Percentiles rank a stretch among this genome's conserved stretches.
These are phyloP conservation scores for Dendrobium huoshanense DNA, from an alignment of 106 monocot genomes.

Conservation along the genomic window DNA sequence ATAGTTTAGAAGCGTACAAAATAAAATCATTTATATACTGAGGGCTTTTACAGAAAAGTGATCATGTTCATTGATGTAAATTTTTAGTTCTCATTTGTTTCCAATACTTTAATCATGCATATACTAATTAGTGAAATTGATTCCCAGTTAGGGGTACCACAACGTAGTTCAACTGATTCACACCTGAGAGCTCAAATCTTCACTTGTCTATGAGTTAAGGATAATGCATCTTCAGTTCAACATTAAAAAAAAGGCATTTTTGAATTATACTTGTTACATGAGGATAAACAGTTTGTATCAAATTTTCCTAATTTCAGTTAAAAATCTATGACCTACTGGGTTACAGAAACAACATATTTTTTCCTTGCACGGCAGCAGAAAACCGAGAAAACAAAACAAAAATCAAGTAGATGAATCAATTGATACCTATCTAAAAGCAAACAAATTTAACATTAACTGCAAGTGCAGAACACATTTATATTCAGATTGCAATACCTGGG, in stretches of 20 bases:
- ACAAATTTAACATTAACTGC: neutral
- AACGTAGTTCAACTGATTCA: too few relatives aligned
- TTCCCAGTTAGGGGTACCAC: too few relatives aligned
- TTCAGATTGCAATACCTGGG: slow-evolving; percentile 31
- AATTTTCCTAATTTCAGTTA: neutral
- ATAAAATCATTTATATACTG: too few relatives aligned
- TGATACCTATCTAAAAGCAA: neutral
- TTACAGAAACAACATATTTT: neutral
- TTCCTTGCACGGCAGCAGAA: neutral
- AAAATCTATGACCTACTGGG: too few relatives aligned
- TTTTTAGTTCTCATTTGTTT: neutral
- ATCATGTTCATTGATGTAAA: neutral
- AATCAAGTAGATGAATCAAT: neutral
- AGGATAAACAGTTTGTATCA: neutral
- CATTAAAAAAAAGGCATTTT: neutral
- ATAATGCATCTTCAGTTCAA: neutral
- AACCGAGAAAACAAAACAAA: neutral
- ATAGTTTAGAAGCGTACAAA: too few relatives aligned
- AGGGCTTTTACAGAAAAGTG: neutral
- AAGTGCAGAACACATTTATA: neutral
- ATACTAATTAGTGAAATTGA: too few relatives aligned
- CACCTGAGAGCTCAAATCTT: too few relatives aligned
- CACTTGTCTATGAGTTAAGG: neutral
- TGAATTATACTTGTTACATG: neutral
- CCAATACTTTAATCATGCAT: too few relatives aligned